phyloP scores from a whole-genome alignment of 371 early-diverging fungal species.

The Zychaea mexicana region DNA sequence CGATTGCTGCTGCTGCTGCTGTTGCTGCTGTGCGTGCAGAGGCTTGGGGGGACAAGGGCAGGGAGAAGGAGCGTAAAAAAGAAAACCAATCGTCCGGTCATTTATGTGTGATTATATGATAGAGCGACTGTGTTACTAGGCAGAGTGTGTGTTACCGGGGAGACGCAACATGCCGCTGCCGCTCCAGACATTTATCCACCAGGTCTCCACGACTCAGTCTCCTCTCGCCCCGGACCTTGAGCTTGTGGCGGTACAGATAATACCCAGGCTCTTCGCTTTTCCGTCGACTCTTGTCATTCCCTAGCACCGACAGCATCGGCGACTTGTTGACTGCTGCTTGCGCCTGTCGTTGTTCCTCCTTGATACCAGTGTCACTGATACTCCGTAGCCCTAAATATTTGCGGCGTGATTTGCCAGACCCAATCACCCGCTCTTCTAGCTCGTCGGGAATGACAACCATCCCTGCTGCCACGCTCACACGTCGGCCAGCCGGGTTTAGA shows the following conservation, averaged over 20 bases:
- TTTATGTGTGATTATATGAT: too few relatives aligned
- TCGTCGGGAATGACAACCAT: constrained; percentile 56
- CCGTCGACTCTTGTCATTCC: constrained; percentile 25
- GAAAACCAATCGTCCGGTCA: too few relatives aligned
- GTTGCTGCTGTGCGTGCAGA: background rate
- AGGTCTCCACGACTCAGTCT: constrained; percentile 12
- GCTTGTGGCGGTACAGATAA: constrained; percentile 16
- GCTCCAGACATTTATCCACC: constrained; percentile 18
- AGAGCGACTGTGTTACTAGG: too few relatives aligned
- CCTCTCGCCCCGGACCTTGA: constrained; percentile 1
- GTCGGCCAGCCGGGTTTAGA: constrained; percentile 49
- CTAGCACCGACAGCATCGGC: background rate
- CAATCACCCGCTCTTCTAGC: constrained; percentile 44
- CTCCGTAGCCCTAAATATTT: constrained; percentile 48
- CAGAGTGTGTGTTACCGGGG: constrained; percentile 6
- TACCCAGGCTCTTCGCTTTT: constrained; percentile 44
- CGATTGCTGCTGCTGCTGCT: too few relatives aligned
- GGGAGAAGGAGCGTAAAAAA: too few relatives aligned
- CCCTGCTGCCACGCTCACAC: constrained; percentile 61
- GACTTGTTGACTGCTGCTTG: background rate
- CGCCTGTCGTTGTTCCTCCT: background rate
- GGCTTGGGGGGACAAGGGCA: background rate
- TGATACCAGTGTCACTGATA: constrained; percentile 30
- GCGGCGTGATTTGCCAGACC: constrained; percentile 32
- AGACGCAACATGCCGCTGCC: constrained; percentile 10